Evolutionary conservation across 2,329 filamentous ascomycete species (phyloP).

Genomic region (Fusarium sp.): DNA sequence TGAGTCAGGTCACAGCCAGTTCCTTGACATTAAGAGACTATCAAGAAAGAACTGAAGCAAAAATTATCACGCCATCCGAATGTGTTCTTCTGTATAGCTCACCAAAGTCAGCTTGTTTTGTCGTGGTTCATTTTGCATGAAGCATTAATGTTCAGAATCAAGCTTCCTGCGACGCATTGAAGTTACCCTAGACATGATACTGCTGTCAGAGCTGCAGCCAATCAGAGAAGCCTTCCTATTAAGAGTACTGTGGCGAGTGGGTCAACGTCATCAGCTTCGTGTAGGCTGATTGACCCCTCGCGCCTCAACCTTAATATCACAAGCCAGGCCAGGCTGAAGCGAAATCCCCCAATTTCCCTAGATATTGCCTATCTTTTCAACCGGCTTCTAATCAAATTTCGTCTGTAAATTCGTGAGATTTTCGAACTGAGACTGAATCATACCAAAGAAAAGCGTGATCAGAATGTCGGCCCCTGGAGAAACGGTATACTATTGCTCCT

Average conservation of each 20-base stretch:
- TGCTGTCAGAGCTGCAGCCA: slow-evolving; percentile 3
- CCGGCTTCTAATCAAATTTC: slow-evolving; percentile 24
- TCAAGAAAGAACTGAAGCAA: background rate
- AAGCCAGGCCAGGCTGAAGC: slow-evolving; percentile 47
- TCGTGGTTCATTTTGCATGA: background rate
- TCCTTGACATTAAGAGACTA: too few species aligned
- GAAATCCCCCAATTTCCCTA: slow-evolving; percentile 48
- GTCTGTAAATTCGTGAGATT: slow-evolving; percentile 6
- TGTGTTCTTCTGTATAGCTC: background rate
- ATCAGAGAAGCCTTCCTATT: slow-evolving; percentile 17
- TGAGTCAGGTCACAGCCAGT: background rate
- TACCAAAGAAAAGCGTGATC: slow-evolving; percentile 14
- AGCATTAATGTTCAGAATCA: background rate
- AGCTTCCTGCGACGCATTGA: slow-evolving; percentile 7
- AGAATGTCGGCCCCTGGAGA: slow-evolving; percentile 61
- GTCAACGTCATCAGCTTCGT: slow-evolving; percentile 57
- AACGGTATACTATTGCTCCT: slow-evolving; percentile 56
- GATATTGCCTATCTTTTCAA: slow-evolving; percentile 17
- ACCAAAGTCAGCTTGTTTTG: background rate
- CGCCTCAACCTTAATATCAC: slow-evolving; percentile 51
- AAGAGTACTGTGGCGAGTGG: slow-evolving; percentile 51
- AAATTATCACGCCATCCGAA: background rate
- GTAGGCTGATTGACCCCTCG: slow-evolving; percentile 50
- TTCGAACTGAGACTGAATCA: slow-evolving; percentile 7
- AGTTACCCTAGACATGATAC: slow-evolving; percentile 37